These are phyloP conservation scores for Pinus taeda DNA, from an alignment of 75 land plant genomes.

Conservation along the genomic window DNA sequence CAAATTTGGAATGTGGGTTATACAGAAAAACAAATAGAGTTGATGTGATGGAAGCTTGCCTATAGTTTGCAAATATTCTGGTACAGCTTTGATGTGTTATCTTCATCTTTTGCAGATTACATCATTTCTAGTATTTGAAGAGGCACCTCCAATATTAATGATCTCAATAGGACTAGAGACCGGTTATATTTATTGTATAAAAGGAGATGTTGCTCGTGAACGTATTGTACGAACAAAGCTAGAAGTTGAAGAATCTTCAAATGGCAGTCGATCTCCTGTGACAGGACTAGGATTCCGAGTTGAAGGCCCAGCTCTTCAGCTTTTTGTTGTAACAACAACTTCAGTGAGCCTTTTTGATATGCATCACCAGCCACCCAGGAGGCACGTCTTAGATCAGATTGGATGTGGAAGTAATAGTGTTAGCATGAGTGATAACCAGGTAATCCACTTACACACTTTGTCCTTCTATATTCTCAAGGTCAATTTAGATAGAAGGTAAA, in stretches of 20 bases:
- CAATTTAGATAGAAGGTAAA: background rate
- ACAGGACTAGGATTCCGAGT: slow-evolving; percentile 84
- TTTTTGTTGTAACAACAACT: slow-evolving; percentile 79
- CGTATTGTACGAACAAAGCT: slow-evolving; percentile 74
- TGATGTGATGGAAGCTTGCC: background rate
- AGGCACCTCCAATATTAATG: slow-evolving; percentile 83
- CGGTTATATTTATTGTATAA: slow-evolving; percentile 86
- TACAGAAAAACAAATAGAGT: no score
- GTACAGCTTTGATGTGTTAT: background rate
- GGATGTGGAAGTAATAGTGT: slow-evolving; percentile 73
- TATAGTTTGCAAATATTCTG: slow-evolving; percentile 2
- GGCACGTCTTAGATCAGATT: slow-evolving; percentile 78
- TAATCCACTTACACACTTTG: slow-evolving; percentile 19
- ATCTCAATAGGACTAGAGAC: slow-evolving; percentile 86
- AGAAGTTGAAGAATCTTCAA: slow-evolving; percentile 44
- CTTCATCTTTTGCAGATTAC: slow-evolving; percentile 64
- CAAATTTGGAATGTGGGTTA: background rate
- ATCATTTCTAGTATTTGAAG: slow-evolving; percentile 83
- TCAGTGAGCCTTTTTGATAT: slow-evolving; percentile 76
- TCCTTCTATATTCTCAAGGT: background rate
- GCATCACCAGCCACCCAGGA: slow-evolving; percentile 72
- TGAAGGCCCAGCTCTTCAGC: slow-evolving; percentile 78
- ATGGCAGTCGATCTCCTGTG: slow-evolving; percentile 39
- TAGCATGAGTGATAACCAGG: slow-evolving; percentile 90
- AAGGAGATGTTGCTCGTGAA: slow-evolving; percentile 92